These are phyloP conservation scores for Alternaria solani DNA, from an alignment of 2,329 filamentous ascomycete genomes.

Conservation along the genomic window DNA sequence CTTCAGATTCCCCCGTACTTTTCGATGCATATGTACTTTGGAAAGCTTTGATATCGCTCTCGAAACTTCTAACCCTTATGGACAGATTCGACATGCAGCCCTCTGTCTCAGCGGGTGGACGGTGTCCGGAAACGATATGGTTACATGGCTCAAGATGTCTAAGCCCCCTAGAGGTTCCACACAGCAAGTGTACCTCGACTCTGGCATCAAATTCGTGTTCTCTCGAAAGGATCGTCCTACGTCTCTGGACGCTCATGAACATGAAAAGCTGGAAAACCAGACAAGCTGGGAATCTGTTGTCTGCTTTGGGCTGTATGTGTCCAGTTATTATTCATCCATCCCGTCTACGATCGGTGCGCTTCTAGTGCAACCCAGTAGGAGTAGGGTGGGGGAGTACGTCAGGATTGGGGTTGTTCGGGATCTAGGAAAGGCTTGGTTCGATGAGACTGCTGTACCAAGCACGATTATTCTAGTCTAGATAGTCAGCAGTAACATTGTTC, in stretches of 20 bases:
- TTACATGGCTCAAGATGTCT: not conserved
- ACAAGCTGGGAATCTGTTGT: not conserved
- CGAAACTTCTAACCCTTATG: not conserved
- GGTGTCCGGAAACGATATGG: not conserved
- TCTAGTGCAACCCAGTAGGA: not conserved
- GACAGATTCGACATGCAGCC: not conserved
- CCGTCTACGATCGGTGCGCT: not conserved
- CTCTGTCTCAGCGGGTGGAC: not conserved
- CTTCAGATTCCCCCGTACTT: not conserved
- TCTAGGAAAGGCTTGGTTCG: not conserved
- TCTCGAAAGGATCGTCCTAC: not conserved
- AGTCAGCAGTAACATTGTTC: rapidly evolving
- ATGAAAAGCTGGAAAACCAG: not conserved
- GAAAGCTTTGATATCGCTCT: not conserved
- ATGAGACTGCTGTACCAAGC: not conserved
- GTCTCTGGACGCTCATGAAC: no score
- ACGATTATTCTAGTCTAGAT: not conserved
- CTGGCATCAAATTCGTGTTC: not conserved
- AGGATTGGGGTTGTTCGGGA: not conserved
- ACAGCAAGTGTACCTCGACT: not conserved
- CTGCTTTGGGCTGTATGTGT: not conserved
- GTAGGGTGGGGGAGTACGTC: not conserved
- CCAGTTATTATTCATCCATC: no score
- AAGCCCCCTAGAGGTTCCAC: not conserved
- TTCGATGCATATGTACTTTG: not conserved